Percentiles rank a stretch among this genome's conserved stretches.
Evolutionary conservation across 345 rosid species (phyloP).

Genomic region (Eutrema yunnanense): DNA sequence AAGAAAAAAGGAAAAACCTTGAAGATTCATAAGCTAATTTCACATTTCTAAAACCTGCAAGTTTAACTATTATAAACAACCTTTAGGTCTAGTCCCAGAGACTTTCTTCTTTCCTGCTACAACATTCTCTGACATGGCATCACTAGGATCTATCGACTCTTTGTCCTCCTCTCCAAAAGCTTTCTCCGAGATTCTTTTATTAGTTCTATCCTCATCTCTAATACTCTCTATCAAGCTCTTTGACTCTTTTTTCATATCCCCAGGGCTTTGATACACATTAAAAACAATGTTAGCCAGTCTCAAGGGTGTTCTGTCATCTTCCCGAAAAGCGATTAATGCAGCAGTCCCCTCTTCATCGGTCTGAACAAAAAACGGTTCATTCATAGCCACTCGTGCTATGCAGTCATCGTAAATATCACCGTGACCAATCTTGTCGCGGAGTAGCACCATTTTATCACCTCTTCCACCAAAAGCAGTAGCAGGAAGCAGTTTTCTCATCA

Average conservation of each 20-base stretch:
- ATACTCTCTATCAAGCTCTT: slow-evolving; percentile 39
- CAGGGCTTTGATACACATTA: slow-evolving; percentile 18
- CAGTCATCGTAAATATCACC: slow-evolving; percentile 8
- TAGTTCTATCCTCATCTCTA: slow-evolving; percentile 34
- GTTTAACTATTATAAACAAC: neutral
- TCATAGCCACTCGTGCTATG: neutral
- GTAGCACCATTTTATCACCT: neutral
- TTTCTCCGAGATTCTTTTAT: neutral
- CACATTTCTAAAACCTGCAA: neutral
- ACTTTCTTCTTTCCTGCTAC: slow-evolving; percentile 4
- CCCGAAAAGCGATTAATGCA: neutral
- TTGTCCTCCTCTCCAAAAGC: neutral
- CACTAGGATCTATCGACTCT: neutral
- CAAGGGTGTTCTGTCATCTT: slow-evolving; percentile 5
- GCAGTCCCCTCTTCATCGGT: neutral
- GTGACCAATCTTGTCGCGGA: neutral
- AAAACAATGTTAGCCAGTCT: slow-evolving; percentile 12
- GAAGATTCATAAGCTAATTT: slow-evolving; percentile 7
- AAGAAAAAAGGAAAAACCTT: neutral
- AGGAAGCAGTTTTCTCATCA: slow-evolving; percentile 70
- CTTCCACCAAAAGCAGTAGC: slow-evolving; percentile 10
- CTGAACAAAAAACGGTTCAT: slow-evolving; percentile 6
- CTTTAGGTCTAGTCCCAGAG: slow-evolving; percentile 1
- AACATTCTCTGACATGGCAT: neutral
- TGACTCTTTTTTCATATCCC: slow-evolving; percentile 36